Percentiles rank a stretch among this genome's conserved stretches.
Conservation (phyloP, 2,329 filamentous ascomycete species). For the Fusarium hainanense region DNA sequence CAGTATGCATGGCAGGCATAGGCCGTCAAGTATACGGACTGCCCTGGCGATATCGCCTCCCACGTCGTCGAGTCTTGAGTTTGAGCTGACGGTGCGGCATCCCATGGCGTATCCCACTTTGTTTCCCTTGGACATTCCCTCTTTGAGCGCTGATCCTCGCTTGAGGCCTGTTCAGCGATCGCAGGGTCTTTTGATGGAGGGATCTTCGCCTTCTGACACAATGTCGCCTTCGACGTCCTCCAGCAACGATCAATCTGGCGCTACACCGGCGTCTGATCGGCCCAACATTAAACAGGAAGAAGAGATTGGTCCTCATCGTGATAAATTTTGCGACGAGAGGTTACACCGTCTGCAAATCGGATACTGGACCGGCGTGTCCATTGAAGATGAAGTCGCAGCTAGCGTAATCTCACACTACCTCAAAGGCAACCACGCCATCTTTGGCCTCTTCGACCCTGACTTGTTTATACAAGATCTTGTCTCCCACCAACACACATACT, state of each 20-base stretch:
- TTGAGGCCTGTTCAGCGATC: conserved; percentile 1
- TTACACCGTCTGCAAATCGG: conserved; percentile 33
- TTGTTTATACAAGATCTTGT: conserved; percentile 51
- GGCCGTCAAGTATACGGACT: conserved; percentile 22
- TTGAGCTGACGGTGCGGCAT: conserved; percentile 37
- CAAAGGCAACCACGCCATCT: conserved; percentile 49
- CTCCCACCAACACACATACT: conserved; percentile 38
- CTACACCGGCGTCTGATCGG: conserved; percentile 13
- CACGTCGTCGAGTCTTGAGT: conserved; percentile 29
- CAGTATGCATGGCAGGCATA: conserved; percentile 24
- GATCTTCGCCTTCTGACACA: conserved; percentile 22
- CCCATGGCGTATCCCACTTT: conserved; percentile 27
- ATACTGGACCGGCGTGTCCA: conserved; percentile 50
- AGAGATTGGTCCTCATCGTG: neutral
- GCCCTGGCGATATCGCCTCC: conserved; percentile 27
- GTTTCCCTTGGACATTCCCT: conserved; percentile 21
- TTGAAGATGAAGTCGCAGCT: conserved; percentile 47
- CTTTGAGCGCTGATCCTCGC: conserved; percentile 13
- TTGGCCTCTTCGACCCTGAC: conserved; percentile 51
- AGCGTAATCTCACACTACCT: conserved; percentile 49
- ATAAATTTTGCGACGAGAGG: conserved; percentile 11
- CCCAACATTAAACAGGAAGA: conserved; percentile 2
- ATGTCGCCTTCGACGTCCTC: conserved; percentile 21
- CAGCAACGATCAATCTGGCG: neutral
- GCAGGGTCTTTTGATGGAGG: neutral